Base-by-base conservation (phyloP, 1,139 yeast genomes). In the Candida glucosophila region DNA sequence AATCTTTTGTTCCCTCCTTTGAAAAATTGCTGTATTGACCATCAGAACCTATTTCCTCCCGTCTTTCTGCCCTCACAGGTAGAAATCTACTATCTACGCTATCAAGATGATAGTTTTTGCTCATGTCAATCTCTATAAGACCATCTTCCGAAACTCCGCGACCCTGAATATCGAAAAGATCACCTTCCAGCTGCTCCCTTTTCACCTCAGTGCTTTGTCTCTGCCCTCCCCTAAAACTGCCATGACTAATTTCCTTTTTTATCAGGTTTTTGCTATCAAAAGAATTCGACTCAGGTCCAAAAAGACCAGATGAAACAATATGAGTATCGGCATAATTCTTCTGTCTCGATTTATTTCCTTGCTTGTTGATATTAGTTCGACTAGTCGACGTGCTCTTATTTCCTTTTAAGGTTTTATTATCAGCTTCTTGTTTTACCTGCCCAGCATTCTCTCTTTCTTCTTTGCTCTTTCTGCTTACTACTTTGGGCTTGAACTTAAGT, bases 371-470 rank as follows among this genome's bases (percentile, higher is more conserved):
- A n/a, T n/a, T n/a, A n/a, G n/a, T n/a, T n/a, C n/a, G n/a, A 7
- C 21, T 13, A 35, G 55, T 27, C 35, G 57, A 29, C 34, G 48
- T 39, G 27, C 56, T 40, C 5, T 15, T 6, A 39, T 47, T 25
- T 33, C 61, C 49, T 35, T 59, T 35, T 32, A 48, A 20, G 22
- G 46, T 28, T 18, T 24, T 30, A 17, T 39, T 32, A 2, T 43
- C 34, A 4, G 39, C 39, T 32, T 58, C 65, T 12, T 55, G 52
- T 32, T 73, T 68, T 26, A 69, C 55, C 33, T 64, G 62, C 0
- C 86, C 86, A 20, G 74, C 73, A 22, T 78, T 75, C 15, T 75
- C 92, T 47, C 95, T 61, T 43, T 83, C 95, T 41, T 81, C 90
- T 39, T 82, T 78, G 12, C 85, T 58, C 46, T 83, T 73, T 51